phyloP scores from a whole-genome alignment of 129 eudicot species.

The carrot (Daucus carota) region DNA sequence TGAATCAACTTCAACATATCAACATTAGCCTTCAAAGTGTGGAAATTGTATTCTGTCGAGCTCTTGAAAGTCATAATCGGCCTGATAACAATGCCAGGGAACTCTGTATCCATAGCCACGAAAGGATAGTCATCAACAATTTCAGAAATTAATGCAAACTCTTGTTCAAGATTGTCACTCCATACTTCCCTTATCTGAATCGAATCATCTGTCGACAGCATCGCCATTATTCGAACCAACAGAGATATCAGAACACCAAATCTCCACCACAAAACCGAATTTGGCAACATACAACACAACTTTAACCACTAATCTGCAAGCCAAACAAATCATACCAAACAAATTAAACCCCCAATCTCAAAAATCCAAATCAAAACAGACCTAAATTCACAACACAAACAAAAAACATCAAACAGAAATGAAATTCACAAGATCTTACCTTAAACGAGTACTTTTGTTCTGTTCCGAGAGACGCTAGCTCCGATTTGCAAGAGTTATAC shows the following conservation, averaged over 20 bases:
- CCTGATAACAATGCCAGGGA: conserved; percentile 34
- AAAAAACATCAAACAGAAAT: neutral
- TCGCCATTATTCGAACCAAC: conserved; percentile 17
- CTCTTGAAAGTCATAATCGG: conserved; percentile 22
- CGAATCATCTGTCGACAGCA: conserved; percentile 16
- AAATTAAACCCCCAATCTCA: neutral
- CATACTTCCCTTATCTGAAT: conserved; percentile 48
- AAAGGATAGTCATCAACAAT: conserved; percentile 44
- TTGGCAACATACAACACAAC: conserved; percentile 3
- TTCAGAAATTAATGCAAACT: conserved; percentile 33
- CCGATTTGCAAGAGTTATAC: neutral
- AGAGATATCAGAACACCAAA: neutral
- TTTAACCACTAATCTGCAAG: neutral
- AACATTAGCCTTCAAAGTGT: conserved; percentile 40
- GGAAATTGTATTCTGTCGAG: conserved; percentile 25
- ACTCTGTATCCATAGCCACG: conserved; percentile 53
- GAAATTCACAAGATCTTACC: neutral
- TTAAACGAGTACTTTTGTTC: neutral
- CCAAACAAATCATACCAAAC: neutral
- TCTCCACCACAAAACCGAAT: conserved; percentile 8
- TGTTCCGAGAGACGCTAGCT: neutral
- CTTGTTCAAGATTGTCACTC: conserved; percentile 45
- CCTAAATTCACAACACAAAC: neutral
- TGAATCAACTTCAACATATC: conserved; percentile 44
- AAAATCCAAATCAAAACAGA: neutral